A percentile compares a stretch with the other conserved stretches of the same genome.
Conservation (phyloP, 345 rosid species). For the Populus simonii region DNA sequence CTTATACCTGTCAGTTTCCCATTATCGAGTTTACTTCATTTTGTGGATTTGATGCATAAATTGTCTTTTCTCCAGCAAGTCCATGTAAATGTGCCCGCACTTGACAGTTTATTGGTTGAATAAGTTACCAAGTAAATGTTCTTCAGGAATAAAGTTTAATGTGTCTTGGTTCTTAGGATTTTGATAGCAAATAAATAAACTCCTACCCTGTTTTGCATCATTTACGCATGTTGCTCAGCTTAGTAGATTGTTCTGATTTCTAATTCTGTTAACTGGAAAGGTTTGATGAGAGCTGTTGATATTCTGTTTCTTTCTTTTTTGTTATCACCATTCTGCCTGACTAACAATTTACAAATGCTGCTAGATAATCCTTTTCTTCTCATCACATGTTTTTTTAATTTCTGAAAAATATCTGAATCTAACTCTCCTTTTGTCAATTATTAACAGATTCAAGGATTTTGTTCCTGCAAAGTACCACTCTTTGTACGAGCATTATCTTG, state of each 20-base stretch:
- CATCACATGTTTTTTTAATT: not conserved
- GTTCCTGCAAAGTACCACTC: slow-evolving; percentile 65
- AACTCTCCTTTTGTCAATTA: slow-evolving; percentile 2
- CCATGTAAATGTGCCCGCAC: not conserved
- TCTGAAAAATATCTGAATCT: not conserved
- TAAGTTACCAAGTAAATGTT: not conserved
- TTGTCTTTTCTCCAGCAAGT: not conserved
- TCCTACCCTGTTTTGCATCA: not conserved
- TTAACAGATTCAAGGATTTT: slow-evolving; percentile 74
- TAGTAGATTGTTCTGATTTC: not conserved
- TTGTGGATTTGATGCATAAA: not conserved
- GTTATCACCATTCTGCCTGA: not conserved
- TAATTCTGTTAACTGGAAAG: not conserved
- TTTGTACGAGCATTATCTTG: slow-evolving; percentile 65
- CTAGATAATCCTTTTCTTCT: not conserved
- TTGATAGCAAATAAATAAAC: not conserved
- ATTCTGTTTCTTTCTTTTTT: not conserved
- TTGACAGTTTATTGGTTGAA: not conserved
- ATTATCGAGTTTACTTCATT: not conserved
- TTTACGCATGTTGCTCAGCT: not conserved
- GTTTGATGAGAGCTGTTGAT: not conserved
- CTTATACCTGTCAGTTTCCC: not conserved
- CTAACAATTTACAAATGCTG: not conserved
- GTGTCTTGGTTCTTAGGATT: not conserved
- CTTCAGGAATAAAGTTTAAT: not conserved